Percentiles rank a stretch among this genome's conserved stretches.
phyloP scores from a whole-genome alignment of 2,329 filamentous ascomycete species.

The Curvularia verruculosa region DNA sequence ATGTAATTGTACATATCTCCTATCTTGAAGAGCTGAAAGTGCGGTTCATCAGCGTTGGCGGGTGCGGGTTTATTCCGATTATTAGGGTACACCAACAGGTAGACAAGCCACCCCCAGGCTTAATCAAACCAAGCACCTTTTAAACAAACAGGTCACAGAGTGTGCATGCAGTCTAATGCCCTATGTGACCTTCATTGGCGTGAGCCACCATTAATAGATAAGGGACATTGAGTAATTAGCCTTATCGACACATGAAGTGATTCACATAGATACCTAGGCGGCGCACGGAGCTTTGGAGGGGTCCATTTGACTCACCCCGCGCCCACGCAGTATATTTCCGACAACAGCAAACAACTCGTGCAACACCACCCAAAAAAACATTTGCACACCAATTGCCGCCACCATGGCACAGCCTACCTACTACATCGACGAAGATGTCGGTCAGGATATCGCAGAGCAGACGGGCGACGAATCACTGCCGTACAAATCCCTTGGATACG shows the following conservation, averaged over 20 bases:
- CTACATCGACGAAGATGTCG: constrained; percentile 82
- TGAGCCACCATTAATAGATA: constrained; percentile 24
- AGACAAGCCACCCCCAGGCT: neutral
- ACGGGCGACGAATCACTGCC: constrained; percentile 74
- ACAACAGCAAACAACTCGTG: constrained; percentile 19
- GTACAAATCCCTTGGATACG: constrained; percentile 80
- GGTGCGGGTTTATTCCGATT: too few relatives aligned
- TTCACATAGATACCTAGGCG: constrained; percentile 17
- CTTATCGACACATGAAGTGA: constrained; percentile 29
- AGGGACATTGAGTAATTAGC: constrained; percentile 12
- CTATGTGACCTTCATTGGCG: neutral
- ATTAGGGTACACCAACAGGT: too few relatives aligned
- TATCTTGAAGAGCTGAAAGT: too few relatives aligned
- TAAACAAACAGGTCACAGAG: neutral
- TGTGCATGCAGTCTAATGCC: neutral
- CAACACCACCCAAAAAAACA: constrained; percentile 23
- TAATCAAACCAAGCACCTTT: neutral
- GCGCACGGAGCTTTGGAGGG: constrained; percentile 22
- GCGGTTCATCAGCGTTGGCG: too few relatives aligned
- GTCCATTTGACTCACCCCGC: constrained; percentile 32
- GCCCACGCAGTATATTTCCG: constrained; percentile 38
- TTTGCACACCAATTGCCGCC: constrained; percentile 33
- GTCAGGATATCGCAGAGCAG: constrained; percentile 69
- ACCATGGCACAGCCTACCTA: constrained; percentile 55
- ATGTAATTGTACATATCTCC: too few relatives aligned